Evolutionary conservation across 345 rosid species (phyloP).

Genomic region (Noccaea bulbosa): DNA sequence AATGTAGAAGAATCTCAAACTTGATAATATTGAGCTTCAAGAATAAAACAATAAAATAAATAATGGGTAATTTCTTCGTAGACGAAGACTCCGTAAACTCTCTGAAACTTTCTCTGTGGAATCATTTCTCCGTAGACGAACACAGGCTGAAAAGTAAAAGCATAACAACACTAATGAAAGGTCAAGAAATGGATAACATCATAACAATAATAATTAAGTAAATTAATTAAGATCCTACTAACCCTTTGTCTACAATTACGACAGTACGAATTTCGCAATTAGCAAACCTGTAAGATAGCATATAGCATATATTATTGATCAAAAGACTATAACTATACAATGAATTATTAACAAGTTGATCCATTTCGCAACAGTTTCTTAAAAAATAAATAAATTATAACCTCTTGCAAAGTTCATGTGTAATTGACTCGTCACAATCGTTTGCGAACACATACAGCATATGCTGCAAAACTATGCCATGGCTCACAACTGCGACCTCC

Average conservation of each 20-base stretch:
- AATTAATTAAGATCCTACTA: conserved; percentile 9
- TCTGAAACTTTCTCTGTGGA: conserved; percentile 30
- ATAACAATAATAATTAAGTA: background rate
- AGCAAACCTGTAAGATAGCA: conserved; percentile 36
- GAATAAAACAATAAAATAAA: conserved; percentile 32
- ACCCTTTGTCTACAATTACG: conserved; percentile 45
- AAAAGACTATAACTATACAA: background rate
- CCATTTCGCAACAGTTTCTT: background rate
- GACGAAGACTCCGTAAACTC: conserved; percentile 14
- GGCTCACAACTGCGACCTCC: conserved; percentile 48
- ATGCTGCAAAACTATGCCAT: conserved; percentile 48
- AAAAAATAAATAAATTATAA: conserved; percentile 10
- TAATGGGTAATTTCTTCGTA: conserved; percentile 11
- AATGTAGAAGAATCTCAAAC: conserved; percentile 4
- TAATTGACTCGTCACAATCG: conserved; percentile 39
- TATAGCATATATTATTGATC: background rate
- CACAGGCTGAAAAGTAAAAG: conserved; percentile 27
- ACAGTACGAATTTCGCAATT: conserved; percentile 47
- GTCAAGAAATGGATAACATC: conserved; percentile 8
- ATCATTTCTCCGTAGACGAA: conserved; percentile 18
- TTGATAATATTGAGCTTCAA: background rate
- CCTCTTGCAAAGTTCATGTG: conserved; percentile 43
- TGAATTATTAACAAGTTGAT: background rate
- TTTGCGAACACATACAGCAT: conserved; percentile 46
- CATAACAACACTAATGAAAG: background rate